Base-by-base conservation (phyloP, 805 yeast genomes). In the Candida incommunis region DNA sequence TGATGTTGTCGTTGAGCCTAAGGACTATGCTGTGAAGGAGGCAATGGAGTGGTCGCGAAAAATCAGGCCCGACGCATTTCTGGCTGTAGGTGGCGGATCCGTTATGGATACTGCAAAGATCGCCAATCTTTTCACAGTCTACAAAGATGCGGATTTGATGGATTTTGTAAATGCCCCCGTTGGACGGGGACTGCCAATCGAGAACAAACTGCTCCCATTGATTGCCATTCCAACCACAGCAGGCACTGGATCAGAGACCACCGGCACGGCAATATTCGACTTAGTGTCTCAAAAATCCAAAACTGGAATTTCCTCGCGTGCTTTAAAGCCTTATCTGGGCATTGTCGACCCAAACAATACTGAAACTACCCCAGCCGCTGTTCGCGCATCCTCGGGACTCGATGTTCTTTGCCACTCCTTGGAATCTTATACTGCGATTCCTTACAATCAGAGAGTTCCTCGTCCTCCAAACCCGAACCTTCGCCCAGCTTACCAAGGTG, bases 51-150 rank as follows among this genome's bases (percentile, higher is more conserved):
- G 68, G 68, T 60, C 67, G 4, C 54, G 65, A 26, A 42, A 46
- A 7, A 29, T 34, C 40, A 56, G 57, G 43, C 65, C 69, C 20
- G 62, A 66, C 31, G 67, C 68, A 23, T 67, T 65, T 47, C 57
- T 68, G 18, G 70, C 72, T 4, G 67, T 68, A 24, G 72, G 72
- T 23, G 72, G 72, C 41, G 72, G 72, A 23, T 66, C 71, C 3
- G 71, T 67, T n/a, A 69, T 68, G 56, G 72, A 68, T 46, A 65
- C 68, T 16, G 69, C 71, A 46, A 68, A 68, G 52, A 61, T 68
- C 43, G 69, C 72, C 25, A 61, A 64, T 45, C 54, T 68, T 45
- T 65, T 65, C 51, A 67, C 66, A 46, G 54, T 56, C 37, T 67
- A 67, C 47, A 67, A 68, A 16, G 63, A 66, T 27, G 64, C 65